Evolutionary conservation across 2,329 filamentous ascomycete species (phyloP), one percentile per base, ranked within the genome.

Genomic region (Mycosphaerelloides madeirae): DNA sequence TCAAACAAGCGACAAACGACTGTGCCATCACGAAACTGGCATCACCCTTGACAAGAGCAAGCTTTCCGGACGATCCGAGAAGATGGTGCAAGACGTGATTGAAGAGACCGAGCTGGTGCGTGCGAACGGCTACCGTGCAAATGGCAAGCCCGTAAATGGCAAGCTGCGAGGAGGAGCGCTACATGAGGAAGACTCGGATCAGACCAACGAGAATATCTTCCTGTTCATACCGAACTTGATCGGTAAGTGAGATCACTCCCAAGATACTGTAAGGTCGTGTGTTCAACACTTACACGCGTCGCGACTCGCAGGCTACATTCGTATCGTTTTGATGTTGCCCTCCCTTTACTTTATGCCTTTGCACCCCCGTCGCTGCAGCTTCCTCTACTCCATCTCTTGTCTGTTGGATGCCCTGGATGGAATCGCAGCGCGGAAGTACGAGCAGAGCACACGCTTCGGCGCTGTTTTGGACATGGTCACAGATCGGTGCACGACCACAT

Each of bases 311-410:
- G 73, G 73, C 50, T 76, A 76, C 60, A 65, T 64, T 36, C 72
- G 73, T 44, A 67, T 76, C 56, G 63, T 76, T 38, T 71, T 76
- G 55, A 89, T 90, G 58, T 73, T 96, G 60, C 87, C 86, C 37
- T 96, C 93, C 20, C 82, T 98, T 55, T 95, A 97, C 74, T 98
- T 96, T 75, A 98, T 98, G 93, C 91, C 93, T 40, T 80, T 97
- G 42, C 93, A 98, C 68, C 91, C 91, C n/a, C 85, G 91, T 60
- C 95, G 90, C 29, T 97, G 91, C 72, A 90, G 87, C 47, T 68
- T 90, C 38, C 80, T 94, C 43, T 98, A 98, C 76, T 91, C 84
- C 65, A 73, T 98, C 47, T 97, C 91, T 19, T 97, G 93, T 67
- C 79, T 97, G 34, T 84, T 98, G 54, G 93, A 98, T 66, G 93